Conservation (phyloP, 2,329 filamentous ascomycete genomes). For the Graphilbum ipis-grandicollis region DNA sequence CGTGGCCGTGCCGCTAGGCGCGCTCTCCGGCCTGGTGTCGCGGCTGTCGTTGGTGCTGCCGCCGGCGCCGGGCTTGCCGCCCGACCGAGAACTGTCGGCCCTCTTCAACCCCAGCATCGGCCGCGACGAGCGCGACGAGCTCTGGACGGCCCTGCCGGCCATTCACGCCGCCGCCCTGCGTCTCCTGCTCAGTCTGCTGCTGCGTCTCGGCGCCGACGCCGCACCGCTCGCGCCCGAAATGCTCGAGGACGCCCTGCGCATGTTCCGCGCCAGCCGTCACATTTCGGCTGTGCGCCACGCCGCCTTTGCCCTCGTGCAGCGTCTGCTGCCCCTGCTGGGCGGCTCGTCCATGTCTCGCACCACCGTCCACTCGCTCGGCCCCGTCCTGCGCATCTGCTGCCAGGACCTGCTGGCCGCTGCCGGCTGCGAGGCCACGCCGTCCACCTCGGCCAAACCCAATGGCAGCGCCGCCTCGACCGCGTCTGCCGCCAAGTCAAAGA, state of each 20-base stretch:
- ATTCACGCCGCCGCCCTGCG: constrained; percentile 57
- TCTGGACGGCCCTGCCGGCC: constrained; percentile 56
- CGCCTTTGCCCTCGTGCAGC: constrained; percentile 40
- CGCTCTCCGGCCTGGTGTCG: constrained; percentile 49
- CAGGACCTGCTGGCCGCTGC: constrained; percentile 47
- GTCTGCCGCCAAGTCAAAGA: constrained; percentile 19
- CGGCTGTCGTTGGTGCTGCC: constrained; percentile 51
- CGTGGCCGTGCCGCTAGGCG: constrained; percentile 49
- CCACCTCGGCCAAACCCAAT: too few species aligned
- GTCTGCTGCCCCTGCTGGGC: constrained; percentile 43
- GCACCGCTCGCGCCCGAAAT: constrained; percentile 44
- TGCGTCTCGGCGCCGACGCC: constrained; percentile 39
- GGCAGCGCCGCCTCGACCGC: not conserved
- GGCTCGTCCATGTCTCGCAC: constrained; percentile 50
- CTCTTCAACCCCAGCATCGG: constrained; percentile 56
- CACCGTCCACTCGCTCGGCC: constrained; percentile 42
- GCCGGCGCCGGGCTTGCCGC: constrained; percentile 21
- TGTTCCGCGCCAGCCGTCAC: constrained; percentile 43
- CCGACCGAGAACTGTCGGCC: constrained; percentile 28
- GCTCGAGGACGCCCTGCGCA: constrained; percentile 53
- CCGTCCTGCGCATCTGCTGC: constrained; percentile 52
- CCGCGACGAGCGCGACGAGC: constrained; percentile 63
- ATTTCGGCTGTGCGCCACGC: constrained; percentile 36
- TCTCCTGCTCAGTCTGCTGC: constrained; percentile 38
- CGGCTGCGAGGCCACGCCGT: constrained; percentile 16